Percentiles rank a stretch among this genome's conserved stretches.
phyloP scores from a whole-genome alignment of 371 early-diverging fungal genomes.

The Syncephalastrum monosporum region DNA sequence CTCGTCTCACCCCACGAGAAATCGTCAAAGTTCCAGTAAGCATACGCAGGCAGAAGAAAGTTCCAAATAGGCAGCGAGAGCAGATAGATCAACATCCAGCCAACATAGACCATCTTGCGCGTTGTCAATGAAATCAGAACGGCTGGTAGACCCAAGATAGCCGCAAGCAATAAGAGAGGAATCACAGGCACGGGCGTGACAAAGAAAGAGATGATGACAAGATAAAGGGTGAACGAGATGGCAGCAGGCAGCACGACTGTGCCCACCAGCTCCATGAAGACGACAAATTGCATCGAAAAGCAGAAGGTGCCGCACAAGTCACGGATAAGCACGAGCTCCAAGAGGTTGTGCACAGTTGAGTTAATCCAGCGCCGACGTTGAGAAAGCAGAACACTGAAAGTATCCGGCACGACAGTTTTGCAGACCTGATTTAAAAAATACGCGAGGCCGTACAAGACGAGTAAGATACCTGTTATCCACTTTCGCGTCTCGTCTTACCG shows the following conservation, averaged over 20 bases:
- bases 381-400: conserved; percentile 83
- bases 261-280: conserved; percentile 92
- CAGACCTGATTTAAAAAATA: conserved; percentile 55
- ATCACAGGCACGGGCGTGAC: conserved; percentile 56
- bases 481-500: conserved; percentile 40
- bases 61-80: conserved; percentile 92
- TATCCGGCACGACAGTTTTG: conserved; percentile 93
- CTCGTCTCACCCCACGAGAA: conserved; percentile 97
- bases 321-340: conserved; percentile 87
- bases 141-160: conserved; percentile 84
- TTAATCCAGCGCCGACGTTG: conserved; percentile 98
- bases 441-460: neutral
- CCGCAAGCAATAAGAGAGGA: conserved; percentile 67
- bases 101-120: conserved; percentile 77
- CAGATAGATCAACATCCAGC: conserved; percentile 93
- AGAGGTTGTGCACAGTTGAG: conserved; percentile 92
- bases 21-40: conserved; percentile 98
- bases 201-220: conserved; percentile 66
- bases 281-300: conserved; percentile 95
- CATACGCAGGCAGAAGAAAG: conserved; percentile 88
- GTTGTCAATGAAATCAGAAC: conserved; percentile 84
- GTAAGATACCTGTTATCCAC: neutral
- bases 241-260: conserved; percentile 94
- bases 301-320: conserved; percentile 96
- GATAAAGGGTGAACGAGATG: conserved; percentile 78